Conservation (phyloP, 1,284 basidiomycete species). For the Ustilago nuda region DNA sequence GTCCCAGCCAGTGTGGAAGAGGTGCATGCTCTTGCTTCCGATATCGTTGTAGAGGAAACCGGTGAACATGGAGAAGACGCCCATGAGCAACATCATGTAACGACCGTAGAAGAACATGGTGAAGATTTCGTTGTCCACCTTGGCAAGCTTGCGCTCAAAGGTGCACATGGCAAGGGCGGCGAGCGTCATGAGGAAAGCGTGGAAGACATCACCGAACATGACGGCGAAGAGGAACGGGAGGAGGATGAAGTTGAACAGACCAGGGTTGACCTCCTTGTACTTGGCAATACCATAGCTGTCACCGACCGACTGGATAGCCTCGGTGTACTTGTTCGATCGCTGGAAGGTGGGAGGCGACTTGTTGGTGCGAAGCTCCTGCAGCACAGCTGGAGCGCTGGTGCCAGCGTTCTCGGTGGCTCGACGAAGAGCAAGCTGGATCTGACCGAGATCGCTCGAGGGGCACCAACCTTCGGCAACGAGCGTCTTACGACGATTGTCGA, state of each 20-base stretch:
- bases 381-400: conserved; percentile 88
- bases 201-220: conserved; percentile 99
- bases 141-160: conserved; percentile 83
- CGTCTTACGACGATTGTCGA: conserved; percentile 92
- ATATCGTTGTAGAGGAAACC: conserved; percentile 99
- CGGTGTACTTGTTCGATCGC: conserved; percentile 95
- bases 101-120: conserved; percentile 95
- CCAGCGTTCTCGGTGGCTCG: conserved; percentile 96
- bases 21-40: conserved; percentile 90
- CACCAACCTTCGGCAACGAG: conserved; percentile 98
- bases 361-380: conserved; percentile 88
- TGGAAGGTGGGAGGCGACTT: conserved; percentile 96
- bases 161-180: conserved; percentile 86
- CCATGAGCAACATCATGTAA: conserved; percentile 99
- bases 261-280: conserved; percentile 98
- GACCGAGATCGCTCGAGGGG: conserved; percentile 87
- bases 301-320: conserved; percentile 97
- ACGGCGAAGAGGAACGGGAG: conserved; percentile 99
- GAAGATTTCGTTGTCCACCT: conserved; percentile 84
- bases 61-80: conserved; percentile 89
- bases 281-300: conserved; percentile 94
- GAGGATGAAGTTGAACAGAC: conserved; percentile 90
- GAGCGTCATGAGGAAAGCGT: conserved; percentile 85
- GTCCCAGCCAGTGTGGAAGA: conserved; percentile 90
- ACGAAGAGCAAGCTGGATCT: conserved; percentile 87